These are phyloP conservation scores for Nicotiana benthamiana DNA, from an alignment of 257 asterid species.

Conservation along the genomic window DNA sequence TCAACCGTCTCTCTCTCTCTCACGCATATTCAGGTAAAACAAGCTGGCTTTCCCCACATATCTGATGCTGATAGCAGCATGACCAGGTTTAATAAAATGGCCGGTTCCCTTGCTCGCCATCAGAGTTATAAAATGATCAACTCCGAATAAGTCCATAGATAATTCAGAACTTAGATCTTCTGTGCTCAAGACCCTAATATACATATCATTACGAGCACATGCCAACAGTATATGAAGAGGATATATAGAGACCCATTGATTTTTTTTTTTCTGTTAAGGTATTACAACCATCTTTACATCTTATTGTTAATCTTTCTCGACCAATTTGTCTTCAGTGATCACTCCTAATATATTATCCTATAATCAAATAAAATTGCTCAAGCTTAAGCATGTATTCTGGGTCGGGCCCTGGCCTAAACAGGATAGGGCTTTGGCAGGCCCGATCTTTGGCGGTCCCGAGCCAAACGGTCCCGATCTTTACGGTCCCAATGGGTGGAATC, in stretches of 20 bases:
- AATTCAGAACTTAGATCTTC: neutral
- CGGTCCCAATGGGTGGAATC: too few relatives aligned
- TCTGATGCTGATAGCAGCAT: neutral
- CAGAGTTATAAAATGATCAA: neutral
- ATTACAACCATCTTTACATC: neutral
- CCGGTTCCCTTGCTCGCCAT: neutral
- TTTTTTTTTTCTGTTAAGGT: neutral
- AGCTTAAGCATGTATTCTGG: too few relatives aligned
- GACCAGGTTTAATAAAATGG: neutral
- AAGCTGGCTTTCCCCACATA: neutral
- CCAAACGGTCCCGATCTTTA: too few relatives aligned
- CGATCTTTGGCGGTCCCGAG: too few relatives aligned
- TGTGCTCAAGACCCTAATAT: neutral
- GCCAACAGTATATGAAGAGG: neutral
- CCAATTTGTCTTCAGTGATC: too few relatives aligned
- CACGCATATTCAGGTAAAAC: neutral
- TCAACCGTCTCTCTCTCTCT: neutral
- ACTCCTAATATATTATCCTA: too few relatives aligned
- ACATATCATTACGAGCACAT: neutral
- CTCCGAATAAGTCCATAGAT: neutral
- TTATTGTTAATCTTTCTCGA: too few relatives aligned
- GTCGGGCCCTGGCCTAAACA: too few relatives aligned
- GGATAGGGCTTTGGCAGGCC: too few relatives aligned
- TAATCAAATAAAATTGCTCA: too few relatives aligned
- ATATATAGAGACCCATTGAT: neutral